Evolutionary conservation across 495 filamentous ascomycete species (phyloP).

Genomic region (Terfezia boudieri): DNA sequence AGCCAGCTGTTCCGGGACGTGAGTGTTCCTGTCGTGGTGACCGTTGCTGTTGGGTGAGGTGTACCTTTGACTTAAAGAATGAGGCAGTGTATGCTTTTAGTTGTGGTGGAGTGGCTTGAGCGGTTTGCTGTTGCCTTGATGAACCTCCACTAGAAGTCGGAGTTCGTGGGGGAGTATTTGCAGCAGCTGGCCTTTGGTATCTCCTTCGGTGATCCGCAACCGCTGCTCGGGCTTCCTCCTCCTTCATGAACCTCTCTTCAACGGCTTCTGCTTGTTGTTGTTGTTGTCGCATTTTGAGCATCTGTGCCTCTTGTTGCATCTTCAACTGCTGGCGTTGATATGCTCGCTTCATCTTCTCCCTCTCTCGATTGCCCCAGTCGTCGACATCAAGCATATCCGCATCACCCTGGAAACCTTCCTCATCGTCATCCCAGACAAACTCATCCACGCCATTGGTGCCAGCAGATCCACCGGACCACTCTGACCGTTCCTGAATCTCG

Average conservation of each 20-base stretch:
- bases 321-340: background rate
- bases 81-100: background rate
- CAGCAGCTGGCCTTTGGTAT: background rate
- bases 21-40: background rate
- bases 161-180: background rate
- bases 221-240: background rate
- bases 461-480: slow-evolving; percentile 17
- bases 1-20: background rate
- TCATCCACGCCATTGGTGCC: slow-evolving; percentile 19
- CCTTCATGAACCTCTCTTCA: background rate
- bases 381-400: background rate
- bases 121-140: background rate
- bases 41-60: background rate
- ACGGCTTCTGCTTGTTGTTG: background rate
- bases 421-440: slow-evolving; percentile 20
- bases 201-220: background rate
- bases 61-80: background rate
- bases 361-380: background rate
- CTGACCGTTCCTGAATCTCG: slow-evolving; percentile 11
- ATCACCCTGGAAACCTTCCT: slow-evolving; percentile 5
- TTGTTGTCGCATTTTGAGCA: background rate
- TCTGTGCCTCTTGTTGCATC: background rate
- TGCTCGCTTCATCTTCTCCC: background rate
- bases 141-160: background rate
- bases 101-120: background rate